Base-by-base conservation (phyloP, 108 stramenopile species). In the Conticribra guillardii region DNA sequence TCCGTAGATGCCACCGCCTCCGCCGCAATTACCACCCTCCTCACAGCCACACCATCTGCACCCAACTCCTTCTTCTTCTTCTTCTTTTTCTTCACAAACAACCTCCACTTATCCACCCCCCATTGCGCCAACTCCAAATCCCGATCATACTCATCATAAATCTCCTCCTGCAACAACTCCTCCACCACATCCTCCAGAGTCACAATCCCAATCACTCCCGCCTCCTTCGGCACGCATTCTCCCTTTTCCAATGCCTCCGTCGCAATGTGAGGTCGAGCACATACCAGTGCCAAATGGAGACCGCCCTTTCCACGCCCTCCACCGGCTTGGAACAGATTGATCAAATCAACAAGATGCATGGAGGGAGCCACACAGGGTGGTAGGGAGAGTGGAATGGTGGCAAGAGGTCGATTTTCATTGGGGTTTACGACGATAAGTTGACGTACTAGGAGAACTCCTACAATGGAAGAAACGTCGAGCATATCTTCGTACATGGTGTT, bases 111-210 rank as follows among this genome's bases (percentile, higher is more conserved):
- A 11, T 26, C 41, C 0, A 57, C 49, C 1, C 73, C 87, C 82
- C 83, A 79, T 15, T 55, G 61, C 29, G 61, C 52, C 55, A 74
- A 61, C 68, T 83, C 80, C 37, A 58, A 23, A 33, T 67, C 65
- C 37, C 62, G 18, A 72, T 94, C 93, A 26, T 33, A 59, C 58
- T 94, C 93, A 51, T 94, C 93, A 46, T 76, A 84, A 60, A 94
- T 91, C 67, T 88, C 73, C 64, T 94, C 93, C 75, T 94, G 88
- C 19, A 94, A 30, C 54, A 94, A 50, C 41, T 76, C 74, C 60
- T 94, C 93, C 56, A 94, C 44, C 9, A 85, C 82, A 79, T 94
- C 87, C 71, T 94, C 90, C 58, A 94, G 50, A 14, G 90, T 94
- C 7, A 94, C 79, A 23, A 94, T 79, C 21, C 93, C 93, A 62